Evolutionary conservation across 148 eudicot genomes (phyloP), one percentile per base, ranked within the genome.

Genomic region (Rhododendron molle): DNA sequence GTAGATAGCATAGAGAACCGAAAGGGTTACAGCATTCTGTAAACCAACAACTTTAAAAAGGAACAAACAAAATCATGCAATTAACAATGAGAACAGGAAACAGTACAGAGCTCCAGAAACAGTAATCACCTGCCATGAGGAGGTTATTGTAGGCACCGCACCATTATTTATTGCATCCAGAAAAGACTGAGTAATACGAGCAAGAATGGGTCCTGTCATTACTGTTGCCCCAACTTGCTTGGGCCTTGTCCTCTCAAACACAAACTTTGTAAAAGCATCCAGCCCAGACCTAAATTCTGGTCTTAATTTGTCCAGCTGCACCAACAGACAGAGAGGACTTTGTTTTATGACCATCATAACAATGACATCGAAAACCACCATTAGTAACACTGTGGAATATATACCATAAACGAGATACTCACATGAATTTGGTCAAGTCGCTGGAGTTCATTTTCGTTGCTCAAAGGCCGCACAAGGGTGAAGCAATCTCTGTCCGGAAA

Each of bases 401-500:
- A 21, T 20, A 50, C 46, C n/a, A 43, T 34, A 1, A 85, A 71
- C 40, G 50, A 86, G 23, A 80, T 80, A 91, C 98, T 90, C 23
- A 97, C 99, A 60, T 93, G 78, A 81, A 95, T 95, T 88, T 95
- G 99, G 87, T 95, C 99, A 69, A 97, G 92, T 86, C 93, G 92
- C 86, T 95, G 99, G 34, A 97, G 98, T 80, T 95, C 94, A 87
- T 83, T 90, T 86, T 95, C 99, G 34, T 91, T 90, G 92, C 89
- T 97, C 85, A 95, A 79, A 76, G 99, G 98, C 85, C 98, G 94
- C 78, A 97, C 99, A 90, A 97, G 98, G 73, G 99, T 83, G 90
- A 92, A 97, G 91, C 99, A 97, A 86, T 97, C 98, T 92, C 99
- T 88, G 85, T 95, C 98, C 26, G 98, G 99, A 82, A 97, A 97